Evolutionary conservation across 139 green algal genomes (phyloP).

Genomic region (Dunaliella sp.): DNA sequence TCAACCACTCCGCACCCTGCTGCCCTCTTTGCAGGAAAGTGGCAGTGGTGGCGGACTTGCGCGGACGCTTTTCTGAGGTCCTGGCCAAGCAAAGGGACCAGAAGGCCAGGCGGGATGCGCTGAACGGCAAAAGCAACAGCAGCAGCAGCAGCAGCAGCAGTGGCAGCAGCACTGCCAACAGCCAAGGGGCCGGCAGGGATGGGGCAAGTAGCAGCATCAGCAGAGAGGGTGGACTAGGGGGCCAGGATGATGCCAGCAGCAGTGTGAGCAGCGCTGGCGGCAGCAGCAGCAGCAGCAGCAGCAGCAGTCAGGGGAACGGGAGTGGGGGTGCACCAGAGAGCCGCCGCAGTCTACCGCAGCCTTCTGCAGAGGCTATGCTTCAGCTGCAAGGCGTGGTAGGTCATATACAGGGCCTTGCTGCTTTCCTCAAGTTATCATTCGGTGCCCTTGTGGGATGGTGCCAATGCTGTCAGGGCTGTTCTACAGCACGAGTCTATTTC

Average conservation of each 20-base stretch:
- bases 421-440: too few relatives aligned
- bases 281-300: background rate
- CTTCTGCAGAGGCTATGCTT: background rate
- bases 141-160: background rate
- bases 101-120: too few relatives aligned
- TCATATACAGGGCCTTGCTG: too few relatives aligned
- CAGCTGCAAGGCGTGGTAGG: background rate
- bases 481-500: too few relatives aligned
- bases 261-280: background rate
- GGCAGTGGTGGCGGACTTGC: background rate
- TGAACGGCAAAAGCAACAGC: background rate
- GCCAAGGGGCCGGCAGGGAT: background rate
- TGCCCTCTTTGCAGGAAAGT: too few relatives aligned
- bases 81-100: background rate
- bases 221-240: too few relatives aligned
- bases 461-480: too few relatives aligned
- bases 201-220: background rate
- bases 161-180: background rate
- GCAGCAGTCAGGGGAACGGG: background rate
- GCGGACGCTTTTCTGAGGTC: background rate
- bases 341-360: background rate
- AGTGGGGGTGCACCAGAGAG: background rate
- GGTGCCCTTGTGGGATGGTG: too few relatives aligned
- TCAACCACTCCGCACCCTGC: too few relatives aligned
- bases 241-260: background rate